A percentile compares a stretch with the other conserved stretches of the same genome.
Evolutionary conservation across 2,329 filamentous ascomycete species (phyloP).

Genomic region (Scopulariopsis brevicaulis): DNA sequence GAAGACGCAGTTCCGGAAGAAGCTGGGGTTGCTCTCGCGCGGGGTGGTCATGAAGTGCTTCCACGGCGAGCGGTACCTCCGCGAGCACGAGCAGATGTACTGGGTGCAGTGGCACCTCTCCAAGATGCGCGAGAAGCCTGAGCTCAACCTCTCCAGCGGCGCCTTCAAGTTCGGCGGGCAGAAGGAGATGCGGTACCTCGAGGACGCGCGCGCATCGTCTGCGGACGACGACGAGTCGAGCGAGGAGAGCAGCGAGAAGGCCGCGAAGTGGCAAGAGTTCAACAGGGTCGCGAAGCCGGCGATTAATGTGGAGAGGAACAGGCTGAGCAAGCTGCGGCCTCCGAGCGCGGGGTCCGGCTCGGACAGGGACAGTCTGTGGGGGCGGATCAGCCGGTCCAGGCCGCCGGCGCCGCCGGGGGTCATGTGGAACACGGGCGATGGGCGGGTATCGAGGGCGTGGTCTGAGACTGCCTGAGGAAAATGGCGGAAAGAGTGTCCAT

Average conservation of each 20-base stretch:
- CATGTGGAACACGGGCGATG: constrained; percentile 2
- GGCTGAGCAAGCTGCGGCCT: constrained; percentile 3
- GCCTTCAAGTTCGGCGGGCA: constrained; percentile 2
- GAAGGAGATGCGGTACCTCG: constrained; percentile 3
- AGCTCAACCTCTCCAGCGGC: background rate
- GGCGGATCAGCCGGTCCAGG: background rate
- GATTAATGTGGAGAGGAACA: background rate
- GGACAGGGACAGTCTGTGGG: constrained; percentile 1
- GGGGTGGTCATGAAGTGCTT: constrained; percentile 48
- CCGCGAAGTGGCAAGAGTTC: constrained; percentile 3
- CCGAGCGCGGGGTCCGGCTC: background rate
- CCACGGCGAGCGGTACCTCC: constrained; percentile 45
- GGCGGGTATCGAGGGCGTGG: constrained; percentile 3
- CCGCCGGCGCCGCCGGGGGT: background rate
- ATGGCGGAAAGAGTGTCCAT: background rate
- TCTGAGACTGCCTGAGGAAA: constrained; percentile 1
- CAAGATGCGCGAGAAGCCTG: constrained; percentile 13
- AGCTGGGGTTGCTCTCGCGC: constrained; percentile 46
- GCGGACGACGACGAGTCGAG: background rate
- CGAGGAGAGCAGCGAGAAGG: background rate
- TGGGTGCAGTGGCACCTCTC: constrained; percentile 30
- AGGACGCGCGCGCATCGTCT: background rate
- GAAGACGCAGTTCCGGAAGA: constrained; percentile 42
- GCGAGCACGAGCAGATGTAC: constrained; percentile 51
- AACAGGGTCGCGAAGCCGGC: background rate